Evolutionary conservation across 257 asterid genomes (phyloP).

Genomic region (Cynanchum wilfordii): DNA sequence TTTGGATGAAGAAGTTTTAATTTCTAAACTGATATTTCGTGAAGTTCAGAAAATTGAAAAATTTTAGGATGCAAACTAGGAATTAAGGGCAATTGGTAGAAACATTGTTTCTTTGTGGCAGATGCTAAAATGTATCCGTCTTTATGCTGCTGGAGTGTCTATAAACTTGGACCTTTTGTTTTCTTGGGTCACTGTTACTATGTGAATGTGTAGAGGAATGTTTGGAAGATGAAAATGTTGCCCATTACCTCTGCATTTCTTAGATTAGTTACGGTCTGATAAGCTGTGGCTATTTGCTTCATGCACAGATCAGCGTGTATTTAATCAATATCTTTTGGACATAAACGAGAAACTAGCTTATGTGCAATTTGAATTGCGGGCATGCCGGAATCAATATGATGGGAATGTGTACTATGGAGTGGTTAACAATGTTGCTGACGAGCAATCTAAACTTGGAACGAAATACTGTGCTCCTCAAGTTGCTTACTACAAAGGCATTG

Average conservation of each 20-base stretch:
- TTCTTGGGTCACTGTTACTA: neutral
- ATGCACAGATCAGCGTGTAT: conserved; percentile 45
- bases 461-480: conserved; percentile 81
- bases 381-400: conserved; percentile 68
- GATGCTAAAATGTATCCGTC: neutral
- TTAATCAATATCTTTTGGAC: conserved; percentile 54
- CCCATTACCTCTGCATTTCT: neutral
- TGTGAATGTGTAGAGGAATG: neutral
- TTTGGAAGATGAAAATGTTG: neutral
- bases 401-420: conserved; percentile 73
- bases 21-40: neutral
- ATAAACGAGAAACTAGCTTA: conserved; percentile 59
- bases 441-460: conserved; percentile 86
- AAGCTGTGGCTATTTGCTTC: conserved; percentile 14
- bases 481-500: conserved; percentile 84
- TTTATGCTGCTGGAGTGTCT: neutral
- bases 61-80: neutral
- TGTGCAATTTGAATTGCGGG: conserved; percentile 77
- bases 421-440: conserved; percentile 76
- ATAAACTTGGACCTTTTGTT: neutral
- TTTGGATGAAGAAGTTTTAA: neutral
- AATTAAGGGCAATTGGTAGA: neutral
- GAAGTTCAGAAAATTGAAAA: neutral
- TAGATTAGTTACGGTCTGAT: neutral
- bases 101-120: neutral